Evolutionary conservation across 2,329 filamentous ascomycete genomes (phyloP), one percentile per base, ranked within the genome.

Genomic region (Aspergillus luchuensis): DNA sequence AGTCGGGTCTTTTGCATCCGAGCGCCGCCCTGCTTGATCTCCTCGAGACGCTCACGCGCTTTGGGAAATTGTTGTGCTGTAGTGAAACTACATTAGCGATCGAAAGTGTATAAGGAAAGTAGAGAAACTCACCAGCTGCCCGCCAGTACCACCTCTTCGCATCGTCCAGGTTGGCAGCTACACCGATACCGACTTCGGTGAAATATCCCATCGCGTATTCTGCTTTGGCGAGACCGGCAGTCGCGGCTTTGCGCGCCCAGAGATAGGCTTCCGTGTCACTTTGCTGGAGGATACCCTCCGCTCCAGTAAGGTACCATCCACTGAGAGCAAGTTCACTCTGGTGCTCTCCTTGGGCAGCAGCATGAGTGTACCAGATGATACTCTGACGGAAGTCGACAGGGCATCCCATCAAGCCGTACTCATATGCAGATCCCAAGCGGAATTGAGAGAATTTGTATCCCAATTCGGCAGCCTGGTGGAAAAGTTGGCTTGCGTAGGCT

Each of bases 191-290:
- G 52, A 95, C 89, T 77, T 99, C 95, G 0, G 91, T 96, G 73
- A 96, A 97, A 78, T 98, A 97, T 0, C 95, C 95, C 90, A 99
- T 97, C 0, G 94, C 95, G 78, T 97, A 98, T 79, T 98, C 91
- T 0, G 95, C 95, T 81, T 98, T 99, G 7, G 92, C 88, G 39
- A 97, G 79, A 2, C 94, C 92, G 3, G 92, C 90, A 65, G 89
- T 87, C 0, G 95, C 95, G 2, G 95, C 94, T 78, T 97, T 98
- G 21, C 94, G 84, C 10, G 95, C 94, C 95, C 95, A 99, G 2
- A 99, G 85, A 74, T 97, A 99, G 0, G 95, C 95, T 75, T 99
- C 95, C 0, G 91, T 96, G 69, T 99, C 95, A 73, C 89, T 96
- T 76, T 97, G 94, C 70, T 91, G 87, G 56, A 99, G 79, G 8